Evolutionary conservation across 768 basidiomycete genomes (phyloP).

Genomic region (Gautieria morchelliformis): DNA sequence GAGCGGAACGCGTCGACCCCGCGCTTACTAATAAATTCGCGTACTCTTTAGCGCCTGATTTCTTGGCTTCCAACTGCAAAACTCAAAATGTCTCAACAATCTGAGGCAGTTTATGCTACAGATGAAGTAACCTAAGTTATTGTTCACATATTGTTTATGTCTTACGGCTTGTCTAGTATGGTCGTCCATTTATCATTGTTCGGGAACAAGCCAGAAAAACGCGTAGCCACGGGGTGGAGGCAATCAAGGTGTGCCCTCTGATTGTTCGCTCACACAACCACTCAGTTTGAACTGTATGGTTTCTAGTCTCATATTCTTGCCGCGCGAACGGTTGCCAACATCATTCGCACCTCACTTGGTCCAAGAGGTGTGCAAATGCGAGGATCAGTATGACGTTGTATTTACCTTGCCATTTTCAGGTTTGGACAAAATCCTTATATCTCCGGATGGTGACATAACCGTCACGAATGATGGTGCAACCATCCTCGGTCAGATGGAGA

Average conservation of each 20-base stretch:
- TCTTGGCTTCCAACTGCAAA: background rate
- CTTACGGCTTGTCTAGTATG: slow-evolving; percentile 46
- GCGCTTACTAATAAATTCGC: background rate
- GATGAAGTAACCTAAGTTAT: slow-evolving; percentile 51
- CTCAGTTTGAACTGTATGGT: background rate
- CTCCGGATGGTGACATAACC: slow-evolving; percentile 96
- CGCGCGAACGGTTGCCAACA: slow-evolving; percentile 87
- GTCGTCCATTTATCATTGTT: slow-evolving; percentile 95
- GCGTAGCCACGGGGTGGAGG: slow-evolving; percentile 83
- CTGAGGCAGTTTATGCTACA: slow-evolving; percentile 73
- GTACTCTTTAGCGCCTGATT: background rate
- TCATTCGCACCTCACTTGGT: slow-evolving; percentile 89
- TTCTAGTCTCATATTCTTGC: slow-evolving; percentile 88
- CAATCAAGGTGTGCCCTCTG: slow-evolving; percentile 68
- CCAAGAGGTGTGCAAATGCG: slow-evolving; percentile 62
- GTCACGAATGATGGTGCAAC: slow-evolving; percentile 99
- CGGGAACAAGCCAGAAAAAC: slow-evolving; percentile 91
- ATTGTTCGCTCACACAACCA: slow-evolving; percentile 9
- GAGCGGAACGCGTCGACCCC: background rate
- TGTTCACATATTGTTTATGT: slow-evolving; percentile 8
- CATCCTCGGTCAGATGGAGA: slow-evolving; percentile 97
- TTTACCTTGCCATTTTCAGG: slow-evolving; percentile 35
- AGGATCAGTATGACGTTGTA: background rate
- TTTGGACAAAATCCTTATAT: slow-evolving; percentile 90
- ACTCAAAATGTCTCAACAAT: slow-evolving; percentile 19